These are phyloP conservation scores for Encephalitozoon hellem DNA, from an alignment of 371 early-diverging fungal species.

Conservation along the genomic window DNA sequence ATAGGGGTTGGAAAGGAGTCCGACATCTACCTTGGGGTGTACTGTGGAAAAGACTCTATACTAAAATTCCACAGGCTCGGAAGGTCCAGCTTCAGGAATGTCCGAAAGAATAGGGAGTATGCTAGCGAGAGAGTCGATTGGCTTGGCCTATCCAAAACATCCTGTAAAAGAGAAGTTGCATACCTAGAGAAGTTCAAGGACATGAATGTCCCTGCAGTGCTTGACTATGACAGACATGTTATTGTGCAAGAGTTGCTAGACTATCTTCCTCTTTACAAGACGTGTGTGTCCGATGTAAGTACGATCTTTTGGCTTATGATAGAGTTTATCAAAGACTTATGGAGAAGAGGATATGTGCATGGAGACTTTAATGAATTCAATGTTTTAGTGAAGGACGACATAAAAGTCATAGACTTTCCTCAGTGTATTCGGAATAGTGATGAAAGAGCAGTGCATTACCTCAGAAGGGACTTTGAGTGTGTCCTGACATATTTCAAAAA, in stretches of 20 bases:
- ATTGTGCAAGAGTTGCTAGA: constrained; percentile 83
- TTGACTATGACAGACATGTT: constrained; percentile 85
- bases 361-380: constrained; percentile 99
- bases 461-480: constrained; percentile 93
- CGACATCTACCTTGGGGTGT: constrained; percentile 53
- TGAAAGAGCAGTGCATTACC: constrained; percentile 74
- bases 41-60: constrained; percentile 41
- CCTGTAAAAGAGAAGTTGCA: constrained; percentile 46
- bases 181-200: constrained; percentile 66
- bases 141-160: constrained; percentile 62
- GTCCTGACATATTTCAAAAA: constrained; percentile 77
- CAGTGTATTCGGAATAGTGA: constrained; percentile 94
- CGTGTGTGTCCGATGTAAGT: constrained; percentile 72
- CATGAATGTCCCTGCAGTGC: constrained; percentile 83
- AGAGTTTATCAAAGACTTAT: constrained; percentile 81
- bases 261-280: constrained; percentile 68
- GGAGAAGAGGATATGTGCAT: constrained; percentile 87
- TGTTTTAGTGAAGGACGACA: constrained; percentile 71
- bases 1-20: constrained; percentile 99
- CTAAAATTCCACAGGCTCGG: constrained; percentile 68
- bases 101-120: constrained; percentile 91
- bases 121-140: constrained; percentile 62
- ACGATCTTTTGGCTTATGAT: constrained; percentile 80
- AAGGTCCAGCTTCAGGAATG: constrained; percentile 85
- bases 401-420: constrained; percentile 90